Conservation (phyloP, 805 yeast species). For the Priceomyces melissophilus region DNA sequence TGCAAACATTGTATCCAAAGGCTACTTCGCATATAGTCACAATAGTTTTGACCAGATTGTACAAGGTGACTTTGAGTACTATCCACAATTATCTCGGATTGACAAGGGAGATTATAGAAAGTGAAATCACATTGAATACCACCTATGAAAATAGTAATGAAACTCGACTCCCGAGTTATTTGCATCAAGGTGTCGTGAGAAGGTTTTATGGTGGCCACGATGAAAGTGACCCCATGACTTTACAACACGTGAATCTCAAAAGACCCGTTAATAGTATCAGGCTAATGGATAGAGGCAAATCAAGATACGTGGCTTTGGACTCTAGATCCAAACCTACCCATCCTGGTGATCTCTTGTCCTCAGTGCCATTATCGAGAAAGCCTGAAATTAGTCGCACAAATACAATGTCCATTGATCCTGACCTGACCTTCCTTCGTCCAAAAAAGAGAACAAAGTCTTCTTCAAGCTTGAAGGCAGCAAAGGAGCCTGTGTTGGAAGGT, state of each 20-base stretch:
- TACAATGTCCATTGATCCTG: conserved; percentile 6
- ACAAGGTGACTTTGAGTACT: conserved; percentile 88
- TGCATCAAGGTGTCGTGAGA: conserved; percentile 55
- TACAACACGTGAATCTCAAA: neutral
- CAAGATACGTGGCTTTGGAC: conserved; percentile 44
- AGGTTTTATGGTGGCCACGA: conserved; percentile 23
- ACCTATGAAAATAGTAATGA: conserved; percentile 9
- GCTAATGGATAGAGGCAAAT: conserved; percentile 15
- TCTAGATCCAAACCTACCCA: conserved; percentile 55
- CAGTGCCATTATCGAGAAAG: conserved; percentile 63
- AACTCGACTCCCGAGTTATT: conserved; percentile 54
- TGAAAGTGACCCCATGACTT: conserved; percentile 3
- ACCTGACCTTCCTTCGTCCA: conserved; percentile 8
- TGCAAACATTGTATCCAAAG: conserved; percentile 74
- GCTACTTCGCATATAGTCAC: conserved; percentile 93
- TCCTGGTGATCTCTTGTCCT: conserved; percentile 84
- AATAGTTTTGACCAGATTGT: conserved; percentile 80
- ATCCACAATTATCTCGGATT: conserved; percentile 84
- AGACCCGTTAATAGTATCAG: conserved; percentile 4
- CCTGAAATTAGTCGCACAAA: conserved; percentile 24
- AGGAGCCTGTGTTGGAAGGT: conserved; percentile 13
- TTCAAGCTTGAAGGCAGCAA: conserved; percentile 4
- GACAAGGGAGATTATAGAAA: conserved; percentile 73
- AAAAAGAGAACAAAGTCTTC: conserved; percentile 1
- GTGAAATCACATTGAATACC: conserved; percentile 66